Percentiles rank a stretch among this genome's conserved stretches.
These are phyloP conservation scores for Amaranthus tricolor DNA, from an alignment of 179 eudicot species.

Conservation along the genomic window DNA sequence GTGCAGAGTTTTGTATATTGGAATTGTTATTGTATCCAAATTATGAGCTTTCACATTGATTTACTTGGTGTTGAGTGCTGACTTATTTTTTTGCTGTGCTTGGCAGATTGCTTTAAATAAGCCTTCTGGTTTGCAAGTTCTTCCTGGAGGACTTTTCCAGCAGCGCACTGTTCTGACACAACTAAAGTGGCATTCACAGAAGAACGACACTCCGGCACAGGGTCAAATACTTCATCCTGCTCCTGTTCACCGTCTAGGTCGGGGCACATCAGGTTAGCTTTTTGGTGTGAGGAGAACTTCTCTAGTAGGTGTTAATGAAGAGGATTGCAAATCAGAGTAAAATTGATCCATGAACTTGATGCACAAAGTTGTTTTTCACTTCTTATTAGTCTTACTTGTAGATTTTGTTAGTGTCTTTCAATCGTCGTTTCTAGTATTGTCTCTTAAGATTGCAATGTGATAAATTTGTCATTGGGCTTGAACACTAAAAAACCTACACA, in stretches of 20 bases:
- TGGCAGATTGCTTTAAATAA: slow-evolving; percentile 81
- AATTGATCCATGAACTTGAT: background rate
- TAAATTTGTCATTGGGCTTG: too few relatives aligned
- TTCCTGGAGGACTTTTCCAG: slow-evolving; percentile 96
- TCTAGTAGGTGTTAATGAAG: background rate
- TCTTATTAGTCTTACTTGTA: background rate
- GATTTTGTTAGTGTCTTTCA: background rate
- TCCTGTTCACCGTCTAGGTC: slow-evolving; percentile 98
- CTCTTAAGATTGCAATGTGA: too few relatives aligned
- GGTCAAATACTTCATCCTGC: slow-evolving; percentile 56
- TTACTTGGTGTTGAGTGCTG: slow-evolving; percentile 4
- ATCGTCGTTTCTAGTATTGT: too few relatives aligned
- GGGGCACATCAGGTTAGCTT: slow-evolving; percentile 94
- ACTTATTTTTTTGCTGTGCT: background rate
- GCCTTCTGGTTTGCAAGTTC: slow-evolving; percentile 90
- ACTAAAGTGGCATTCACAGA: slow-evolving; percentile 60
- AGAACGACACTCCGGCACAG: slow-evolving; percentile 27
- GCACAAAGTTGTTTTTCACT: background rate
- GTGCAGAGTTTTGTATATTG: too few relatives aligned
- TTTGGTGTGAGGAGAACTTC: background rate
- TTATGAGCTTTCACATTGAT: slow-evolving; percentile 4
- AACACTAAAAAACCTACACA: too few relatives aligned
- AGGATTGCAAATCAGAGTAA: background rate
- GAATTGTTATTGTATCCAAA: background rate
- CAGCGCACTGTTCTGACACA: slow-evolving; percentile 93